phyloP scores from a whole-genome alignment of 2,329 filamentous ascomycete genomes.

The Pezicula radicicola region DNA sequence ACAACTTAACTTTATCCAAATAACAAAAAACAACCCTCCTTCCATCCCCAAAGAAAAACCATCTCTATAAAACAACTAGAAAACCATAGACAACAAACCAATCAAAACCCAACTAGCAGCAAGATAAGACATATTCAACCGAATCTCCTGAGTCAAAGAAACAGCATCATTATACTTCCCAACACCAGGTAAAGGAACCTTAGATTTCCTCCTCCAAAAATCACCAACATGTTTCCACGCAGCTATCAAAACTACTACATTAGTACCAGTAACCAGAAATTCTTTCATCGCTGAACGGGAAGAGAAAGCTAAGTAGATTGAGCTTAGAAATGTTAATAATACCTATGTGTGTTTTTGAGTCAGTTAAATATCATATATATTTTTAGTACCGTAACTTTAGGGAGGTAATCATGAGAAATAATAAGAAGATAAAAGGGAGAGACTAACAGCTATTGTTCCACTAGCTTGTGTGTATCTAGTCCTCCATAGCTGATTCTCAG shows the following conservation, averaged over 20 bases:
- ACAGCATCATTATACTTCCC: conserved; percentile 22
- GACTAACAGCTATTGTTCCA: conserved; percentile 33
- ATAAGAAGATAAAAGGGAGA: conserved; percentile 7
- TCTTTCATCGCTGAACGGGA: not conserved
- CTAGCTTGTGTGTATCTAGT: conserved; percentile 41
- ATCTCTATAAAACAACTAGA: too few species aligned
- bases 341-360: conserved; percentile 6
- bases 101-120: conserved; percentile 13
- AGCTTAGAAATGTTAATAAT: conserved; percentile 10
- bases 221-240: conserved; percentile 14
- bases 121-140: conserved; percentile 20
- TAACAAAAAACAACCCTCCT: too few species aligned
- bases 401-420: not conserved
- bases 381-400: too few species aligned
- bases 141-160: conserved; percentile 17
- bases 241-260: conserved; percentile 15
- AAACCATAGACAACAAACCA: conserved; percentile 6
- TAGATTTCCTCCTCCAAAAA: conserved; percentile 19
- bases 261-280: conserved; percentile 3
- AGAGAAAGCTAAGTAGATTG: conserved; percentile 3
- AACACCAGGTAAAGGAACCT: conserved; percentile 15
- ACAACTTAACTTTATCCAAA: too few species aligned
- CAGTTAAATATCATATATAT: not conserved
- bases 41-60: too few species aligned
- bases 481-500: conserved; percentile 37